Percentiles rank a stretch among this genome's conserved stretches.
phyloP scores from a whole-genome alignment of 2,329 filamentous ascomycete genomes.

The Dendryphion nanum region DNA sequence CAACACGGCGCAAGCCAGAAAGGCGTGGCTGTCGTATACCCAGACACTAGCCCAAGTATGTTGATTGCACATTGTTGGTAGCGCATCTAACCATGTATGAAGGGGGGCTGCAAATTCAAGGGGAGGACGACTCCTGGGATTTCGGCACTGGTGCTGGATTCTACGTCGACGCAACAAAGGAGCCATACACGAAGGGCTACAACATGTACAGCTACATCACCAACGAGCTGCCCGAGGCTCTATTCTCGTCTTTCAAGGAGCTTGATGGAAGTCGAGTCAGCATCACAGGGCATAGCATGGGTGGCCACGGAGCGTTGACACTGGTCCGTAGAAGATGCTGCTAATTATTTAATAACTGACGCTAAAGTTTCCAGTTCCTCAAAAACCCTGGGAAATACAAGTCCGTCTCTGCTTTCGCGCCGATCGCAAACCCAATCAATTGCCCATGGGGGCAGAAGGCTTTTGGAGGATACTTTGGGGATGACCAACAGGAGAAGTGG shows the following conservation, averaged over 20 bases:
- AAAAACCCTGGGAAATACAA: slow-evolving; percentile 89
- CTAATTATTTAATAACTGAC: neutral
- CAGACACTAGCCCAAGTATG: slow-evolving; percentile 87
- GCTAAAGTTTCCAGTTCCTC: slow-evolving; percentile 58
- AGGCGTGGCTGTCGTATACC: slow-evolving; percentile 90
- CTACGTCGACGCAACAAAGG: slow-evolving; percentile 81
- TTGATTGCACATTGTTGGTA: slow-evolving; percentile 12
- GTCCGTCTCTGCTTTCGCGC: slow-evolving; percentile 85
- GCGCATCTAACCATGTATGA: slow-evolving; percentile 13
- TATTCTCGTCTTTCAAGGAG: slow-evolving; percentile 70
- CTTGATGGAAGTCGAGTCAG: slow-evolving; percentile 71
- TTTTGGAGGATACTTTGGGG: slow-evolving; percentile 85
- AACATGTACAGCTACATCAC: slow-evolving; percentile 94
- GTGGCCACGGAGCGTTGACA: slow-evolving; percentile 90
- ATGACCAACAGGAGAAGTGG: slow-evolving; percentile 71
- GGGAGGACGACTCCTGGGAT: slow-evolving; percentile 86
- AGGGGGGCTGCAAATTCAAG: slow-evolving; percentile 74
- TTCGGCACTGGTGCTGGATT: slow-evolving; percentile 92
- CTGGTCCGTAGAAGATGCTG: slow-evolving; percentile 48
- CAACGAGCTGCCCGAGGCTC: slow-evolving; percentile 75
- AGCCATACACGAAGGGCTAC: slow-evolving; percentile 76
- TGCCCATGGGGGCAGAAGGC: slow-evolving; percentile 97
- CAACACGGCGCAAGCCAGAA: slow-evolving; percentile 75
- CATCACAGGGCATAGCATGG: slow-evolving; percentile 96
- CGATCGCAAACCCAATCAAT: slow-evolving; percentile 79